phyloP scores from a whole-genome alignment of 768 basidiomycete species.

The Naganishia onofrii region DNA sequence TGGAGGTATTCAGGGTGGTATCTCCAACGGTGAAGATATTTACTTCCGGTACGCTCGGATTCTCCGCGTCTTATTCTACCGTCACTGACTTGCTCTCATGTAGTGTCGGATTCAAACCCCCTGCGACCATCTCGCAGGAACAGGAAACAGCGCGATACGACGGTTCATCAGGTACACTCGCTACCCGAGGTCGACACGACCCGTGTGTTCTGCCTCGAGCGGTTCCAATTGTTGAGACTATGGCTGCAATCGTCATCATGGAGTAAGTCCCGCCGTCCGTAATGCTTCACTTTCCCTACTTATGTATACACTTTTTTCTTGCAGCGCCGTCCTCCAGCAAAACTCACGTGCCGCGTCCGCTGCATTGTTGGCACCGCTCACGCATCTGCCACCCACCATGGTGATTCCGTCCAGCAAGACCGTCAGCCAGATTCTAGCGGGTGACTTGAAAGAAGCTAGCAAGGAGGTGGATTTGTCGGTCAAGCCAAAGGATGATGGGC shows the following conservation, averaged over 20 bases:
- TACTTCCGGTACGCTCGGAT: slow-evolving; percentile 75
- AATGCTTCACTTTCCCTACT: not conserved
- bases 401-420: slow-evolving; percentile 59
- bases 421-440: slow-evolving; percentile 36
- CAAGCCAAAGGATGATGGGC: slow-evolving; percentile 23
- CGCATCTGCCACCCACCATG: slow-evolving; percentile 89
- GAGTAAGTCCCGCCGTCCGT: slow-evolving; percentile 58
- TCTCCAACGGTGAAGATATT: slow-evolving; percentile 93
- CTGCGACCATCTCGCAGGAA: slow-evolving; percentile 91
- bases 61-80: not conserved
- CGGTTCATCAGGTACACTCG: slow-evolving; percentile 80
- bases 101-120: slow-evolving; percentile 95
- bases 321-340: slow-evolving; percentile 74
- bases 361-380: slow-evolving; percentile 71
- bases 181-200: slow-evolving; percentile 90
- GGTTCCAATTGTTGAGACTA: slow-evolving; percentile 95
- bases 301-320: not conserved
- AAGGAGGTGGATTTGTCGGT: slow-evolving; percentile 8
- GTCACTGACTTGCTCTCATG: not conserved
- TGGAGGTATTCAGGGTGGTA: slow-evolving; percentile 95
- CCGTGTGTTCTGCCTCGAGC: slow-evolving; percentile 96
- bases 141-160: slow-evolving; percentile 91
- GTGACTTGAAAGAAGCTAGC: slow-evolving; percentile 29
- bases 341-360: slow-evolving; percentile 74
- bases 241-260: slow-evolving; percentile 94